A percentile compares a stretch with the other conserved stretches of the same genome.
These are phyloP conservation scores for Theobroma grandiflorum DNA, from an alignment of 441 rosid species.

Conservation along the genomic window DNA sequence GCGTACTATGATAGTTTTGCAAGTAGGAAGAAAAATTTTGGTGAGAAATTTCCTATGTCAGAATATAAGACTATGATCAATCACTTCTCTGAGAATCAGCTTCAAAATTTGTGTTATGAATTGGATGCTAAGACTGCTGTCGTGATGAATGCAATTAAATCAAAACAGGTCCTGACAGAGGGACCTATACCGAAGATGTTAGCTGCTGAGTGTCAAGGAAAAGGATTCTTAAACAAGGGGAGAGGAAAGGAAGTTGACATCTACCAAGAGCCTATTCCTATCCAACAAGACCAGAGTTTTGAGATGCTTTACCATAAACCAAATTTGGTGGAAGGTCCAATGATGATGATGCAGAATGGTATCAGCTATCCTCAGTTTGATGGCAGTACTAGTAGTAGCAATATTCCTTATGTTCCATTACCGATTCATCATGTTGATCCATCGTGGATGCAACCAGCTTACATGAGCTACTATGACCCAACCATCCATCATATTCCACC, in stretches of 20 bases:
- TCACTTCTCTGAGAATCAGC: constrained; percentile 9
- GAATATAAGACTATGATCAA: constrained; percentile 15
- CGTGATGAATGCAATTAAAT: neutral
- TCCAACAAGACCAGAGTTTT: neutral
- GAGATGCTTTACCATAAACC: neutral
- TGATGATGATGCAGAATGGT: constrained; percentile 1
- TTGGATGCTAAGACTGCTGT: constrained; percentile 14
- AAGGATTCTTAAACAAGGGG: neutral
- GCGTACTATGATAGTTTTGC: neutral
- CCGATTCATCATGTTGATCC: neutral
- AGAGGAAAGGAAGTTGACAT: neutral
- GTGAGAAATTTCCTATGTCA: neutral
- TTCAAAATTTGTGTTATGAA: neutral
- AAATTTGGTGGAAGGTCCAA: constrained; percentile 14
- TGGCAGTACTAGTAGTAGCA: neutral
- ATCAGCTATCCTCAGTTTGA: neutral
- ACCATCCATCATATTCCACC: neutral
- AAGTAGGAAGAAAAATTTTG: neutral
- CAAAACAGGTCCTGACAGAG: neutral
- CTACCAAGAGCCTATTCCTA: neutral
- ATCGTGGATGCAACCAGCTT: neutral
- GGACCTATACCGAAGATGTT: neutral
- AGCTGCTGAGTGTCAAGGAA: neutral
- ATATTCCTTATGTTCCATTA: neutral
- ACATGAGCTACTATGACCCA: neutral